These are phyloP conservation scores for Boletus smithii DNA, from an alignment of 1,284 basidiomycete genomes.

Conservation along the genomic window DNA sequence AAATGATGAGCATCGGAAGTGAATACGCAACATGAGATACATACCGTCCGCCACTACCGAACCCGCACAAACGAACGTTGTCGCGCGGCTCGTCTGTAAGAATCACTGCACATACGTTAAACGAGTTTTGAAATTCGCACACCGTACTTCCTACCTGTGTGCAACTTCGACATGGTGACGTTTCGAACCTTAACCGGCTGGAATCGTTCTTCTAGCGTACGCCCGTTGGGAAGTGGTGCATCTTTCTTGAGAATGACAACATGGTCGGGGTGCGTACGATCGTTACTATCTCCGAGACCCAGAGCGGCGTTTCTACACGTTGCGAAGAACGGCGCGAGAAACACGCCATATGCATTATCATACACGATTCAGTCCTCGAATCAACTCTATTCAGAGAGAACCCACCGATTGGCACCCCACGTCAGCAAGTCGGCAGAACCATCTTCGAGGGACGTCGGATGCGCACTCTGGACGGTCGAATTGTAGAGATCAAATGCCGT, in stretches of 20 bases:
- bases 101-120: constrained; percentile 41
- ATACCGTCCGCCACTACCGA: constrained; percentile 78
- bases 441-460: constrained; percentile 48
- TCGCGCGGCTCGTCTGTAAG: constrained; percentile 70
- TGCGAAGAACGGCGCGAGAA: neutral
- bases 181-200: constrained; percentile 60
- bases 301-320: constrained; percentile 71
- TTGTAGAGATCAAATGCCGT: constrained; percentile 95
- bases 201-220: constrained; percentile 45
- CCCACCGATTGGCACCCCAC: constrained; percentile 86
- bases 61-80: constrained; percentile 85
- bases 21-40: constrained; percentile 13
- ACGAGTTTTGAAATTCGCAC: neutral
- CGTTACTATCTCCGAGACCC: constrained; percentile 78
- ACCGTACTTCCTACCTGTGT: constrained; percentile 50
- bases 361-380: neutral
- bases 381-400: constrained; percentile 1
- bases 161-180: constrained; percentile 79
- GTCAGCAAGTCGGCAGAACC: constrained; percentile 69
- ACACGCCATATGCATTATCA: neutral
- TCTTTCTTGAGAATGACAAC: constrained; percentile 54
- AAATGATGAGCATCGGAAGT: constrained; percentile 5
- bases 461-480: constrained; percentile 74
- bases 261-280: constrained; percentile 79
- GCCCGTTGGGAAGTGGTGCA: constrained; percentile 15